Conservation (phyloP, 345 rosid species). For the Hypericum androsaemum region DNA sequence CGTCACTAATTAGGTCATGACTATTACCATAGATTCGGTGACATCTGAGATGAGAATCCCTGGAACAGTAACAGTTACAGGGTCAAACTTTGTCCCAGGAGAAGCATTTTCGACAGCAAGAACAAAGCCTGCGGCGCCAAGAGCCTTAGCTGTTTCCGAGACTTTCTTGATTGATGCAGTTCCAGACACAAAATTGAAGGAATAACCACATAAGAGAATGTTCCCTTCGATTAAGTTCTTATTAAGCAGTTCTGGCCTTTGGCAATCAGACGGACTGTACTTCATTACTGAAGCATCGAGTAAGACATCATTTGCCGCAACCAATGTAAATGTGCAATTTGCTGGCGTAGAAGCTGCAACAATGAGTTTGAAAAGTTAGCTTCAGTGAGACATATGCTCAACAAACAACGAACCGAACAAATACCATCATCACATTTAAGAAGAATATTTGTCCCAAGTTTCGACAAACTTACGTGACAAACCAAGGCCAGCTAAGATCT, state of each 20-base stretch:
- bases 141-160: slow-evolving; percentile 77
- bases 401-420: slow-evolving; percentile 1
- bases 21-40: slow-evolving; percentile 65
- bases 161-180: slow-evolving; percentile 94
- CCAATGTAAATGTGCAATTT: slow-evolving; percentile 68
- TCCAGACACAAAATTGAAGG: slow-evolving; percentile 91
- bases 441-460: not conserved
- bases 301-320: slow-evolving; percentile 92
- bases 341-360: slow-evolving; percentile 77
- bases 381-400: slow-evolving; percentile 6
- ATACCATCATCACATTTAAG: not conserved
- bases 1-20: not conserved
- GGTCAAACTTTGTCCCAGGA: slow-evolving; percentile 93
- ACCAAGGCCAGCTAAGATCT: slow-evolving; percentile 75
- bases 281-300: slow-evolving; percentile 64
- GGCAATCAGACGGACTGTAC: slow-evolving; percentile 90
- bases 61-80: slow-evolving; percentile 79
- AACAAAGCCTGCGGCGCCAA: slow-evolving; percentile 96
- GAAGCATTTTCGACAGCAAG: slow-evolving; percentile 95
- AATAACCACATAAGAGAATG: slow-evolving; percentile 96
- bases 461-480: slow-evolving; percentile 62
- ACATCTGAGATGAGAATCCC: slow-evolving; percentile 86
- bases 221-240: slow-evolving; percentile 78
- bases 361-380: slow-evolving; percentile 14
- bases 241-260: slow-evolving; percentile 82